These are phyloP conservation scores for Teunomyces tritomae DNA, from an alignment of 805 yeast species.

Conservation along the genomic window DNA sequence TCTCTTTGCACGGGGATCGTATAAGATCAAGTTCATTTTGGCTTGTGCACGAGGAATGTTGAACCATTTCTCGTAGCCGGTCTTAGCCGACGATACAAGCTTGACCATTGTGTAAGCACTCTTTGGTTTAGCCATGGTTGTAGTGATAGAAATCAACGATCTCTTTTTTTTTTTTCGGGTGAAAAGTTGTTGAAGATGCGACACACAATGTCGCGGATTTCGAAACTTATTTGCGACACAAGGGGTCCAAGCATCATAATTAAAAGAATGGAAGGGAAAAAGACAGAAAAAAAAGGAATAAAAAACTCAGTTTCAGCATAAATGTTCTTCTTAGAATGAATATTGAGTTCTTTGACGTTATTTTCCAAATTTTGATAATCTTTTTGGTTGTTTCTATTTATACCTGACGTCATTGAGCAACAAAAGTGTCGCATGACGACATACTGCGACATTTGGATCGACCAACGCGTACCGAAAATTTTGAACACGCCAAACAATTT, in stretches of 20 bases:
- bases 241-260: no score
- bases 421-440: neutral
- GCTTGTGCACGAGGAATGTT: constrained; percentile 80
- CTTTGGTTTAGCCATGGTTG: constrained; percentile 48
- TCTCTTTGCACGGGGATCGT: constrained; percentile 59
- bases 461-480: constrained; percentile 11
- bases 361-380: neutral
- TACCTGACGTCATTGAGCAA: neutral
- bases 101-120: constrained; percentile 80
- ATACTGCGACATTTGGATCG: constrained; percentile 2
- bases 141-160: neutral
- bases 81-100: constrained; percentile 83
- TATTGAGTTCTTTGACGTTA: no score
- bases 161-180: neutral
- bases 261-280: neutral
- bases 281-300: neutral
- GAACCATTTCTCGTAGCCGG: constrained; percentile 83
- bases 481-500: constrained; percentile 12
- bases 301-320: neutral
- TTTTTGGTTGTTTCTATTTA: neutral
- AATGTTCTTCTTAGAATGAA: no score
- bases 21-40: constrained; percentile 63
- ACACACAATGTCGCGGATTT: neutral
- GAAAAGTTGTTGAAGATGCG: neutral
- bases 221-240: neutral